phyloP scores from a whole-genome alignment of 2,329 filamentous ascomycete genomes.

The Sclerotinia borealis region DNA sequence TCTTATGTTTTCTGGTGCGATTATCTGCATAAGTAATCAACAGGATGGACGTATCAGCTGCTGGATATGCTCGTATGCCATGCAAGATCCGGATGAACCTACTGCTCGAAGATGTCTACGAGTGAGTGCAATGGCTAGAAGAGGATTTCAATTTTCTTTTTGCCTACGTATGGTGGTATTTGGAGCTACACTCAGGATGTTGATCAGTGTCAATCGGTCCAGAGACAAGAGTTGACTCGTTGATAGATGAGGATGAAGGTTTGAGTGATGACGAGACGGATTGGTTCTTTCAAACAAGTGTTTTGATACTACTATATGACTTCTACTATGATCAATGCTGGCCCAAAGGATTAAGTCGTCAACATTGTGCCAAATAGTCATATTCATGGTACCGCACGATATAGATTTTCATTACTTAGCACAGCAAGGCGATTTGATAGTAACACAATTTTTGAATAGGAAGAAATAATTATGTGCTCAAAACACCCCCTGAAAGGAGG shows the following conservation, averaged over 20 bases:
- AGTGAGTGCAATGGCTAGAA: no score
- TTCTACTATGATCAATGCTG: not conserved
- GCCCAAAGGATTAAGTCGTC: not conserved
- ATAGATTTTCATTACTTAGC: no score
- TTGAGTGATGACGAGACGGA: not conserved
- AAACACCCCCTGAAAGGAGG: no score
- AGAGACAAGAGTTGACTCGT: not conserved
- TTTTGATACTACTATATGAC: not conserved
- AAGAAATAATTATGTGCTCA: no score
- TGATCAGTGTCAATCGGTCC: not conserved
- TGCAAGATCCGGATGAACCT: not conserved
- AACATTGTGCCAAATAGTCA: no score
- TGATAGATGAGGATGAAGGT: not conserved
- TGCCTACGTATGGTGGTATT: not conserved
- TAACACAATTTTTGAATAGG: no score
- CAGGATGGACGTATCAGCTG: not conserved
- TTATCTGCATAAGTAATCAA: not conserved
- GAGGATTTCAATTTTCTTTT: not conserved
- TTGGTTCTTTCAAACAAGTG: not conserved
- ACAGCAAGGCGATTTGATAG: no score
- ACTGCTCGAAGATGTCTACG: not conserved
- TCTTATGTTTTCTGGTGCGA: not conserved
- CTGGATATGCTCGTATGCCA: not conserved
- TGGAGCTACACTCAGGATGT: not conserved
- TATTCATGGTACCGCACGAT: no score